Percentiles rank a stretch among this genome's conserved stretches.
These are phyloP conservation scores for Eimeria brunetti DNA, from an alignment of 169 alveolate genomes.

Conservation along the genomic window DNA sequence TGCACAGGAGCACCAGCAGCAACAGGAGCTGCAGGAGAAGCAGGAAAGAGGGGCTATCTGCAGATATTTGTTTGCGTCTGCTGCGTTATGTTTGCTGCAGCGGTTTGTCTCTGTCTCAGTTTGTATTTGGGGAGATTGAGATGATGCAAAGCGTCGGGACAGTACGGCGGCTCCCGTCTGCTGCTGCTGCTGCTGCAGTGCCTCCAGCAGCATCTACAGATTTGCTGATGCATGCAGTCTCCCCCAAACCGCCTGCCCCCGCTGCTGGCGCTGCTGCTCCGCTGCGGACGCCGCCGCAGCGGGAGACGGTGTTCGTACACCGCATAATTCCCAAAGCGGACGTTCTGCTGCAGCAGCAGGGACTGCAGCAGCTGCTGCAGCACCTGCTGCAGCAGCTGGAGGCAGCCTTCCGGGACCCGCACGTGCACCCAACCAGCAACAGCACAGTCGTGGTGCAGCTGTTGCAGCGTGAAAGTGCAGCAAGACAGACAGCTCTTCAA, in stretches of 20 bases:
- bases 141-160: neutral
- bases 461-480: conserved; percentile 36
- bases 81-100: neutral
- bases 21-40: neutral
- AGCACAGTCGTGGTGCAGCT: conserved; percentile 69
- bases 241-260: conserved; percentile 50
- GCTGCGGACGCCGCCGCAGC: conserved; percentile 17
- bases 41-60: neutral
- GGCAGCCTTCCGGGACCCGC: conserved; percentile 70
- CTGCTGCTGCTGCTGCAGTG: conserved; percentile 61
- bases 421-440: conserved; percentile 64
- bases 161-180: conserved; percentile 59
- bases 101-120: conserved; percentile 32
- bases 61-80: neutral
- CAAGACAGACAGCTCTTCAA: conserved; percentile 6
- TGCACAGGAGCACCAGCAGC: neutral
- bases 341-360: conserved; percentile 17
- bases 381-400: conserved; percentile 77
- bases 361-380: conserved; percentile 58
- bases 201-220: conserved; percentile 59
- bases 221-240: conserved; percentile 43
- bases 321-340: conserved; percentile 39
- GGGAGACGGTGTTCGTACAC: conserved; percentile 57
- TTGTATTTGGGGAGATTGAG: neutral
- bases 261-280: conserved; percentile 52